phyloP scores from a whole-genome alignment of 1,139 yeast species.

The Taiozyma onychis region DNA sequence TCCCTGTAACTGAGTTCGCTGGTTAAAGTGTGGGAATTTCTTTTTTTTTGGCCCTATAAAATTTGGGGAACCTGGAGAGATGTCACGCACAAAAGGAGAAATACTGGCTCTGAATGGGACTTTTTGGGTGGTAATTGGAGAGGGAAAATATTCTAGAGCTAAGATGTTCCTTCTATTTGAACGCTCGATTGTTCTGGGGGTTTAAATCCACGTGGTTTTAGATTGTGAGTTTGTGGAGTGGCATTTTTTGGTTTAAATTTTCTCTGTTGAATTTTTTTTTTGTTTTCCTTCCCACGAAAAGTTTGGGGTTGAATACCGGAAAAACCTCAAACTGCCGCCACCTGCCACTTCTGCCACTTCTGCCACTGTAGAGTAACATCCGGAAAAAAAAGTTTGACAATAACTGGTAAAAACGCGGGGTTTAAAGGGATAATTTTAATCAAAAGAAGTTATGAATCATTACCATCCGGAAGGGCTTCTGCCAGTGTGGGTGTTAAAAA shows the following conservation, averaged over 20 bases:
- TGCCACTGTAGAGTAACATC: too few relatives aligned
- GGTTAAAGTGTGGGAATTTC: background rate
- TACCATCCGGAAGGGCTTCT: too few relatives aligned
- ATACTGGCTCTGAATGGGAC: background rate
- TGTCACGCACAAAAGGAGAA: background rate
- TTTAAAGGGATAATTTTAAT: too few relatives aligned
- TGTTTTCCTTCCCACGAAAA: background rate
- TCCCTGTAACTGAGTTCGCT: background rate
- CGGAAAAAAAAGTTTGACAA: too few relatives aligned
- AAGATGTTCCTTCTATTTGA: background rate
- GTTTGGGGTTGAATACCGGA: background rate
- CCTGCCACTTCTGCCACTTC: too few relatives aligned
- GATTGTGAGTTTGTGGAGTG: background rate
- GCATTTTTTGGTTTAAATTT: background rate
- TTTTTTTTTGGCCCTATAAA: background rate
- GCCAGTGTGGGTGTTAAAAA: background rate
- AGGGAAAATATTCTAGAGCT: background rate
- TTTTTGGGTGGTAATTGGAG: background rate
- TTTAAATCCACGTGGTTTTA: background rate
- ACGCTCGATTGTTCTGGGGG: too few relatives aligned
- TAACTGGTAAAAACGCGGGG: too few relatives aligned
- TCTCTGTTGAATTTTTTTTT: background rate
- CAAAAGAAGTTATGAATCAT: too few relatives aligned
- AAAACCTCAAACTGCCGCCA: background rate
- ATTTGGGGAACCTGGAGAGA: conserved; percentile 1